These are phyloP conservation scores for Polychaeton citri DNA, from an alignment of 2,329 filamentous ascomycete species.

Conservation along the genomic window DNA sequence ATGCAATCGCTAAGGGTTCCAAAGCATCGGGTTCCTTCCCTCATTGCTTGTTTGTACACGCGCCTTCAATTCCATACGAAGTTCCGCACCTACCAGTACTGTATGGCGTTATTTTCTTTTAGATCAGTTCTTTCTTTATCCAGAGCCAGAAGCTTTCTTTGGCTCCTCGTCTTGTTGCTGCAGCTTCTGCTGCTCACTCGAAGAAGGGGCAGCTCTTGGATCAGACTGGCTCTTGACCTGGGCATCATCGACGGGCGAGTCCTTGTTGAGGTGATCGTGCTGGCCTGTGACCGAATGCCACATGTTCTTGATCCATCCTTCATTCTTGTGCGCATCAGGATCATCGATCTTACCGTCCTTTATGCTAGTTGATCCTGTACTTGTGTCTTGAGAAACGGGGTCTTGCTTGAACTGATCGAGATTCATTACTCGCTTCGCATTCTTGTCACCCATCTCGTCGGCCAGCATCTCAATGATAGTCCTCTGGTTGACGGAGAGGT, in stretches of 20 bases:
- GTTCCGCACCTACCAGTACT: no score
- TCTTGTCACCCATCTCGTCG: conserved; percentile 89
- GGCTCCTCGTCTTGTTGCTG: conserved; percentile 13
- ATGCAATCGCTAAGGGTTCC: not conserved
- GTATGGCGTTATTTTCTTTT: not conserved
- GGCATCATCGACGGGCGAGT: not conserved
- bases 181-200: conserved; percentile 6
- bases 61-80: no score
- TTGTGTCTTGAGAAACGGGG: conserved; percentile 30
- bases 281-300: conserved; percentile 90
- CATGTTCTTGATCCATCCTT: conserved; percentile 82
- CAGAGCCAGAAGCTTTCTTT: conserved; percentile 24
- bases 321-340: conserved; percentile 52
- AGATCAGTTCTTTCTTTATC: conserved; percentile 8
- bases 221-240: not conserved
- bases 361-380: conserved; percentile 1
- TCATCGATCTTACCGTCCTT: conserved; percentile 5
- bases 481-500: conserved; percentile 77
- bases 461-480: conserved; percentile 91
- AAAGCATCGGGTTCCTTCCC: no score
- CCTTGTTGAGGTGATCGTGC: conserved; percentile 21
- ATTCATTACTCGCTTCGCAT: conserved; percentile 84
- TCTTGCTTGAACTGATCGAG: conserved; percentile 29
- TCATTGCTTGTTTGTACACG: no score
- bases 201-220: not conserved